phyloP scores from a whole-genome alignment of 768 basidiomycete genomes.

The Suillus brevipes region DNA sequence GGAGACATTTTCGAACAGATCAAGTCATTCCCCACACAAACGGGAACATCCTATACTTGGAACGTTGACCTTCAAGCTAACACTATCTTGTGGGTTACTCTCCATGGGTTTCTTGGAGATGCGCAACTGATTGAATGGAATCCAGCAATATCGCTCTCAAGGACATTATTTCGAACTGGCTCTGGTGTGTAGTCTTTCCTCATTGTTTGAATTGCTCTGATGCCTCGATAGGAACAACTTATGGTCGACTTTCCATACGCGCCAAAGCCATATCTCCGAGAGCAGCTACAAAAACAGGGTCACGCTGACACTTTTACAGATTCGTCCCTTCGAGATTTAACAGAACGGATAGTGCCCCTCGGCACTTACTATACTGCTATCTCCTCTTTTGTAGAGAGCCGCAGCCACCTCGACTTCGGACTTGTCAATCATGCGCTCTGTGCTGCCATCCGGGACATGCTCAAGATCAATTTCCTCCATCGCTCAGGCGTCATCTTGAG shows the following conservation, averaged over 20 bases:
- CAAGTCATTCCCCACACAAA: constrained; percentile 50
- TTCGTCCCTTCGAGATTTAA: constrained; percentile 80
- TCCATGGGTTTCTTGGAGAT: neutral
- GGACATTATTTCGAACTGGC: constrained; percentile 23
- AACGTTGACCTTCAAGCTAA: constrained; percentile 45
- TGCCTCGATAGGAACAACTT: too few relatives aligned
- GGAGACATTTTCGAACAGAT: constrained; percentile 40
- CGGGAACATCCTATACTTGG: constrained; percentile 53
- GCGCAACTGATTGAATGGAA: neutral
- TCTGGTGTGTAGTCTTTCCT: too few relatives aligned
- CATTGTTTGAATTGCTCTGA: too few relatives aligned
- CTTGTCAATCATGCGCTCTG: constrained; percentile 95
- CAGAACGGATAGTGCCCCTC: constrained; percentile 86
- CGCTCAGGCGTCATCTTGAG: constrained; percentile 40
- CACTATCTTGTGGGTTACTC: constrained; percentile 46
- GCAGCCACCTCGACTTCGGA: constrained; percentile 86
- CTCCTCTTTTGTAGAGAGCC: constrained; percentile 83
- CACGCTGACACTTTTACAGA: too few relatives aligned
- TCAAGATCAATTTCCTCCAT: constrained; percentile 57
- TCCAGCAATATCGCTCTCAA: constrained; percentile 55
- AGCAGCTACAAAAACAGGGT: too few relatives aligned
- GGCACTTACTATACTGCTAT: constrained; percentile 97
- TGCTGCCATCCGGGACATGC: constrained; percentile 90
- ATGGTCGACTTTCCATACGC: too few relatives aligned
- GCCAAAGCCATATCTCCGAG: too few relatives aligned